These are phyloP conservation scores for Roridomyces roridus DNA, from an alignment of 768 basidiomycete species.

Conservation along the genomic window DNA sequence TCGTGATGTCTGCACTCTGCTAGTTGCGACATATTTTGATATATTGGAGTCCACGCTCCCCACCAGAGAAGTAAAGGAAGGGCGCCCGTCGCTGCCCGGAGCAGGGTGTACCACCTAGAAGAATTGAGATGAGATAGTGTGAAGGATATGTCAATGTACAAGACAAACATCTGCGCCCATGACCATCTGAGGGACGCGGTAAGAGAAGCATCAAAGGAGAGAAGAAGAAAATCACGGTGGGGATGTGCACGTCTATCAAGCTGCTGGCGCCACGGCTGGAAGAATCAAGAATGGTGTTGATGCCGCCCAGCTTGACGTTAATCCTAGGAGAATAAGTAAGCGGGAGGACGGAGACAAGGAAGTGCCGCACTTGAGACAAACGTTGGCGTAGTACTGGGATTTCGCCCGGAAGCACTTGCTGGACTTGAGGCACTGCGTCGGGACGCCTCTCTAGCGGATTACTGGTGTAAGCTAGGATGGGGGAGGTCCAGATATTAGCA, in stretches of 20 bases:
- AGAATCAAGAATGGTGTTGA: conserved; percentile 79
- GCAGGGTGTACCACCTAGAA: conserved; percentile 88
- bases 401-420: conserved; percentile 71
- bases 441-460: conserved; percentile 67
- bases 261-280: conserved; percentile 66
- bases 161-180: conserved; percentile 58
- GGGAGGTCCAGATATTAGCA: conserved; percentile 3
- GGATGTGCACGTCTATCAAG: conserved; percentile 71
- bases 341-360: conserved; percentile 2
- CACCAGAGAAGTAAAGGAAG: conserved; percentile 83
- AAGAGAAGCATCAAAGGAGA: no score
- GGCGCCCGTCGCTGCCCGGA: conserved; percentile 80
- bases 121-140: no score
- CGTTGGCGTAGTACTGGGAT: conserved; percentile 82
- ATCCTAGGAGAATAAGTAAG: conserved; percentile 51
- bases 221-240: no score
- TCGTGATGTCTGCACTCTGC: conserved; percentile 34
- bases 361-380: conserved; percentile 71
- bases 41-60: conserved; percentile 79
- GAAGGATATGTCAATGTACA: no score
- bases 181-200: no score
- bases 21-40: conserved; percentile 69
- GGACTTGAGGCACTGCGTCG: conserved; percentile 80
- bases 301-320: conserved; percentile 85
- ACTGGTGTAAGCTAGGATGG: no score